Percentiles rank a stretch among this genome's conserved stretches.
These are phyloP conservation scores for Glycyrrhiza uralensis DNA, from an alignment of 306 rosid genomes.

Conservation along the genomic window DNA sequence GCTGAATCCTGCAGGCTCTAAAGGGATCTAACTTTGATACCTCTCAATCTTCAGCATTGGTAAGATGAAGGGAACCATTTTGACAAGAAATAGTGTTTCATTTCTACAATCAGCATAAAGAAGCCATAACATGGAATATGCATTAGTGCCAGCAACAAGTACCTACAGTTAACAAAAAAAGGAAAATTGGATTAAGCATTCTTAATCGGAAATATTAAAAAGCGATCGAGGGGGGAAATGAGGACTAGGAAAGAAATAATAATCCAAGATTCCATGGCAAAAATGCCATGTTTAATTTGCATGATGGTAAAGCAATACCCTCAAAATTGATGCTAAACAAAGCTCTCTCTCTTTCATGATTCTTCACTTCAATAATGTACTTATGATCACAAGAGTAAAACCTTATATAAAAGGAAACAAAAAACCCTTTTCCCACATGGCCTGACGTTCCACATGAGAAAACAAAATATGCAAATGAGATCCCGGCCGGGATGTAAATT, in stretches of 20 bases:
- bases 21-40: not conserved
- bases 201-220: not conserved
- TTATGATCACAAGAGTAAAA: not conserved
- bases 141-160: slow-evolving; percentile 39
- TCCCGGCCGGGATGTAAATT: not conserved
- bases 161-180: slow-evolving; percentile 30
- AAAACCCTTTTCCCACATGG: not conserved
- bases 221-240: not conserved
- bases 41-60: slow-evolving; percentile 25
- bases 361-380: not conserved
- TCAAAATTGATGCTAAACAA: slow-evolving; percentile 2
- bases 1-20: not conserved
- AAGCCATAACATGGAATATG: slow-evolving; percentile 49
- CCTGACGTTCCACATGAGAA: not conserved
- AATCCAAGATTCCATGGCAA: not conserved
- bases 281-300: not conserved
- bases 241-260: not conserved
- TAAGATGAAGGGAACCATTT: slow-evolving; percentile 43
- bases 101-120: slow-evolving; percentile 36
- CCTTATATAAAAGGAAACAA: not conserved
- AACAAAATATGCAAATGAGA: not conserved
- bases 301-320: not conserved
- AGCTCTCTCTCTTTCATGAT: not conserved
- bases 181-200: slow-evolving; percentile 8
- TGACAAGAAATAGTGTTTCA: slow-evolving; percentile 32